Evolutionary conservation across 148 eudicot species (phyloP).

Genomic region (Tetragonia tetragonoides): DNA sequence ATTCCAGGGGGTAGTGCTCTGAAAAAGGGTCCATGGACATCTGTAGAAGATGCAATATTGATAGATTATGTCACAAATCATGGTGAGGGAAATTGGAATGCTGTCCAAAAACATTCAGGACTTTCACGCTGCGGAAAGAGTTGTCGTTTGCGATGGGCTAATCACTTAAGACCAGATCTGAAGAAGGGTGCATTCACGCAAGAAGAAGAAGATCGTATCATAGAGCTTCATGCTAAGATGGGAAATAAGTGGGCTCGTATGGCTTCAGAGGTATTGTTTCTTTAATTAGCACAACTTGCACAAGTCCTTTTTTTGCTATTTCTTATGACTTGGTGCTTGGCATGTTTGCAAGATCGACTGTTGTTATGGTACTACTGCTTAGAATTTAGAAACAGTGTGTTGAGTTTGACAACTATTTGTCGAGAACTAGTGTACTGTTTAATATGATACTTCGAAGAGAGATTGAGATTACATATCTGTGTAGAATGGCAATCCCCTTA

Average conservation of each 20-base stretch:
- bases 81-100: conserved; percentile 98
- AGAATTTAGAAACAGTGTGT: neutral
- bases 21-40: conserved; percentile 97
- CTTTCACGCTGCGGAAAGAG: conserved; percentile 94
- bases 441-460: neutral
- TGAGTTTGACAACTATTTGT: neutral
- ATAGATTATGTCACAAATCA: conserved; percentile 75
- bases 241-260: conserved; percentile 99
- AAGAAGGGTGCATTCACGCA: conserved; percentile 81
- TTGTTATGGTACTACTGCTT: neutral
- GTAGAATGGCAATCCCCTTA: neutral
- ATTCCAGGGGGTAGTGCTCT: conserved; percentile 38
- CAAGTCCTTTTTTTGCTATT: neutral
- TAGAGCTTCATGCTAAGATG: conserved; percentile 88
- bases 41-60: conserved; percentile 85
- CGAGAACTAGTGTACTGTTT: neutral
- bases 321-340: conserved; percentile 22
- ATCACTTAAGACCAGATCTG: conserved; percentile 90
- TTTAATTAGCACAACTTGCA: neutral
- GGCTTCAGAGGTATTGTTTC: conserved; percentile 67
- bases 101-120: conserved; percentile 84
- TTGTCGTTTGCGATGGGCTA: conserved; percentile 95
- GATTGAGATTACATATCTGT: neutral
- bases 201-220: conserved; percentile 74
- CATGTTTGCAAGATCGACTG: neutral